A percentile compares a stretch with the other conserved stretches of the same genome.
These are phyloP conservation scores for Pythium chondricola DNA, from an alignment of 352 stramenopile species.

Conservation along the genomic window DNA sequence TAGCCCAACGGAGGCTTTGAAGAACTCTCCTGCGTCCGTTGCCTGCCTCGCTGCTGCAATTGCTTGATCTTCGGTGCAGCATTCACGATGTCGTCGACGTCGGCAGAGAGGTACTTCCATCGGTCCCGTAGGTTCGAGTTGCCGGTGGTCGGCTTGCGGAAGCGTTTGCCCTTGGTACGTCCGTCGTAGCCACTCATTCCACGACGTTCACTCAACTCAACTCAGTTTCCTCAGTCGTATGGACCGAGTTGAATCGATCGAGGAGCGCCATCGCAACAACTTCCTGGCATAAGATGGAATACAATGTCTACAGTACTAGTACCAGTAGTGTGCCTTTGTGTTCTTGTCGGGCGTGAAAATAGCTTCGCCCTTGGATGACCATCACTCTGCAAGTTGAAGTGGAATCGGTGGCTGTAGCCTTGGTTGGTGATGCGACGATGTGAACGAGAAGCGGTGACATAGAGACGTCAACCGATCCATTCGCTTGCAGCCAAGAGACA, in stretches of 20 bases:
- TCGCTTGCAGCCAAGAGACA: background rate
- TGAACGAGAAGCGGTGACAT: slow-evolving; percentile 15
- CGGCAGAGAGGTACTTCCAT: slow-evolving; percentile 47
- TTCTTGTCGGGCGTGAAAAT: slow-evolving; percentile 2
- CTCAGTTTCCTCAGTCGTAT: background rate
- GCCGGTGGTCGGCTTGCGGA: slow-evolving; percentile 41
- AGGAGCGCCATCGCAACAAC: background rate
- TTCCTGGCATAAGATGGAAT: slow-evolving; percentile 1
- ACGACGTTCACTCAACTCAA: no score
- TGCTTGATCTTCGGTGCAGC: slow-evolving; percentile 15
- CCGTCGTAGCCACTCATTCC: slow-evolving; percentile 24
- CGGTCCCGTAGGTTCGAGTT: slow-evolving; percentile 42
- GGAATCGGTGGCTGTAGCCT: slow-evolving; percentile 11
- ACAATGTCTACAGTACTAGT: no score
- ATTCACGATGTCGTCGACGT: slow-evolving; percentile 38
- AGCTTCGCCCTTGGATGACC: slow-evolving; percentile 1
- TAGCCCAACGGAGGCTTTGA: slow-evolving; percentile 24
- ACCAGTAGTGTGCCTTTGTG: no score
- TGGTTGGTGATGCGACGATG: slow-evolving; percentile 14
- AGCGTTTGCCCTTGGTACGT: slow-evolving; percentile 46
- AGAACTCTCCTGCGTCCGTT: background rate
- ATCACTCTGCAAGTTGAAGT: slow-evolving; percentile 22
- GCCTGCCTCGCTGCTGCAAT: background rate
- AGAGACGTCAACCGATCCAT: slow-evolving; percentile 17
- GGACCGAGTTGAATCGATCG: background rate